A percentile compares a stretch with the other conserved stretches of the same genome.
phyloP scores from a whole-genome alignment of 225 moss, liverwort and hornwort species.

The Polytrichum commune region DNA sequence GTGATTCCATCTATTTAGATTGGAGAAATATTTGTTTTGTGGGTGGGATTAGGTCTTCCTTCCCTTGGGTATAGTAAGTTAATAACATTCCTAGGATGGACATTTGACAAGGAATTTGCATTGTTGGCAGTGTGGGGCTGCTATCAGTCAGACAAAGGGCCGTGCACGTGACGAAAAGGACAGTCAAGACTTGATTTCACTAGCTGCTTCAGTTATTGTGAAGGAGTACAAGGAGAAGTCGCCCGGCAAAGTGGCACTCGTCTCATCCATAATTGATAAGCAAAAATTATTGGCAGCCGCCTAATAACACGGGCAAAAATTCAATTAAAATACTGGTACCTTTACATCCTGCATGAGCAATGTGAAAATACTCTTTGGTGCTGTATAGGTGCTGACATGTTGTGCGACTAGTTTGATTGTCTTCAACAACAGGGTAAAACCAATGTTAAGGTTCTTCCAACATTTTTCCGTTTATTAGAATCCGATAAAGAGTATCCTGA shows the following conservation, averaged over 20 bases:
- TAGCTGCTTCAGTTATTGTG: conserved; percentile 74
- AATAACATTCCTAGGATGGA: neutral
- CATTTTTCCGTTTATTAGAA: no score
- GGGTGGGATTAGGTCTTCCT: no score
- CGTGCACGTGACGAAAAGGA: conserved; percentile 77
- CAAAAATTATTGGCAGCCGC: conserved; percentile 43
- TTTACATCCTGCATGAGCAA: no score
- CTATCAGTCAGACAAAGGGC: conserved; percentile 69
- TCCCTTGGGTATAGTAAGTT: neutral
- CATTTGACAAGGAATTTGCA: neutral
- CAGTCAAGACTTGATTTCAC: conserved; percentile 61
- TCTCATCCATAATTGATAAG: conserved; percentile 69
- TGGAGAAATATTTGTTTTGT: no score
- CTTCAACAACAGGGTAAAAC: no score
- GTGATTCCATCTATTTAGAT: no score
- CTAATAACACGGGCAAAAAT: conserved; percentile 25
- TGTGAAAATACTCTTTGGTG: no score
- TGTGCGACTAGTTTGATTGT: no score
- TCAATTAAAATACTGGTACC: no score
- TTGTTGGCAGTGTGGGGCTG: conserved; percentile 77
- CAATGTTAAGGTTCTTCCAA: no score
- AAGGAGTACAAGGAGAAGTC: conserved; percentile 85
- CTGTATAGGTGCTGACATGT: no score
- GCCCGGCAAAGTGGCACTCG: conserved; percentile 61
- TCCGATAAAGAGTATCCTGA: no score